Conservation (phyloP, 208 protist species). For the Acanthamoeba castellanii region DNA sequence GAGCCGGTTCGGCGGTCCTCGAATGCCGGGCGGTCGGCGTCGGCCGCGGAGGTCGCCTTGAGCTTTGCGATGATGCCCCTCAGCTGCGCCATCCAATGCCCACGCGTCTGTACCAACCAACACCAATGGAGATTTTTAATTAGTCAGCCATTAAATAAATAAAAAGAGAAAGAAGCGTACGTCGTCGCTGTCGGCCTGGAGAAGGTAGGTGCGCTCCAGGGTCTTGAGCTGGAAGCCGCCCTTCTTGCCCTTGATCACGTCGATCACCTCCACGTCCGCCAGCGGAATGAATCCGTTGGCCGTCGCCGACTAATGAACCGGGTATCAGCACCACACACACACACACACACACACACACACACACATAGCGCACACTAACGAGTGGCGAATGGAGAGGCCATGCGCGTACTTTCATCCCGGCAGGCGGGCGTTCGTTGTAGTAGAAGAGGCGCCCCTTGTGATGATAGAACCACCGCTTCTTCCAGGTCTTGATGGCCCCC, state of each 20-base stretch:
- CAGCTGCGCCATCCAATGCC: slow-evolving; percentile 15
- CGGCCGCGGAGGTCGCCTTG: neutral
- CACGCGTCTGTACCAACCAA: neutral
- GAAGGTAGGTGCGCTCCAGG: slow-evolving; percentile 60
- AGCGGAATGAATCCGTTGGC: slow-evolving; percentile 68
- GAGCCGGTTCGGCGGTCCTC: slow-evolving; percentile 18
- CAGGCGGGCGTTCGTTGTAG: slow-evolving; percentile 37
- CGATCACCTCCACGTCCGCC: slow-evolving; percentile 54
- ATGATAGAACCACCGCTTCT: slow-evolving; percentile 67
- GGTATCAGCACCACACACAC: neutral
- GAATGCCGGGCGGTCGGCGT: slow-evolving; percentile 13
- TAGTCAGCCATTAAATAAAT: neutral
- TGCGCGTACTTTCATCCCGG: neutral
- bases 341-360: neutral
- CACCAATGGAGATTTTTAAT: no score
- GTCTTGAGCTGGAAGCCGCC: slow-evolving; percentile 63
- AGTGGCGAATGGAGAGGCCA: no score
- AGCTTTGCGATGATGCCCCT: slow-evolving; percentile 18
- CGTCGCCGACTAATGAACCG: neutral
- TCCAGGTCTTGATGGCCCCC: slow-evolving; percentile 71
- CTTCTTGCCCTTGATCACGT: slow-evolving; percentile 43
- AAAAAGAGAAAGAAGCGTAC: neutral
- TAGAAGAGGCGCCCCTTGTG: slow-evolving; percentile 68
- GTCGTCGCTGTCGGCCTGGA: slow-evolving; percentile 47
- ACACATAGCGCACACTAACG: neutral